A percentile compares a stretch with the other conserved stretches of the same genome.
phyloP scores from a whole-genome alignment of 345 rosid species.

The Cardiospermum halicacabum region DNA sequence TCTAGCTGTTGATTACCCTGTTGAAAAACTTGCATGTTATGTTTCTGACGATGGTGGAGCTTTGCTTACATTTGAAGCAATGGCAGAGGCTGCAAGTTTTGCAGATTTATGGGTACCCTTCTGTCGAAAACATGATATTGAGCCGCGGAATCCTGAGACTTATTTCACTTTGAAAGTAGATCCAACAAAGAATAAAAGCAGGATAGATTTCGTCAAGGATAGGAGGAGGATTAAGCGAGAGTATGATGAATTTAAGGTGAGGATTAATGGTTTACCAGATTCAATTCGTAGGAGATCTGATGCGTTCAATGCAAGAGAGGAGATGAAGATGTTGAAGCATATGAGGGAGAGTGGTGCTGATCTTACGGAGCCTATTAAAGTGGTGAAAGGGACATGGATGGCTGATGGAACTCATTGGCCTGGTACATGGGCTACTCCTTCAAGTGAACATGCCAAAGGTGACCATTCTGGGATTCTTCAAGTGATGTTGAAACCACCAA shows the following conservation, averaged over 20 bases:
- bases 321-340: constrained; percentile 83
- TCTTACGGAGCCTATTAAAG: constrained; percentile 59
- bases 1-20: constrained; percentile 82
- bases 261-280: constrained; percentile 85
- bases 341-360: constrained; percentile 73
- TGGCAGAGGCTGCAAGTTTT: constrained; percentile 97
- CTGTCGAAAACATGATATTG: constrained; percentile 80
- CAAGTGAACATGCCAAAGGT: constrained; percentile 79
- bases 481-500: constrained; percentile 95
- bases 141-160: constrained; percentile 82
- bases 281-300: constrained; percentile 90
- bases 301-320: constrained; percentile 95
- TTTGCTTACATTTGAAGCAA: constrained; percentile 89
- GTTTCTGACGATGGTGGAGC: constrained; percentile 94
- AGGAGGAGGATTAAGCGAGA: constrained; percentile 80
- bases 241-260: constrained; percentile 90
- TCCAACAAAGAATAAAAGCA: constrained; percentile 86
- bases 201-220: constrained; percentile 83
- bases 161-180: constrained; percentile 78
- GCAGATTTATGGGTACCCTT: constrained; percentile 96
- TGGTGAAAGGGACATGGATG: constrained; percentile 94
- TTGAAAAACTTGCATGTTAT: constrained; percentile 78
- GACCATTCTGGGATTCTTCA: constrained; percentile 91
- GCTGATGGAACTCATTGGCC: constrained; percentile 99
- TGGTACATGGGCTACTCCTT: constrained; percentile 60